Percentiles rank a stretch among this genome's conserved stretches.
Conservation (phyloP, 805 yeast genomes). For the Candida corydali region DNA sequence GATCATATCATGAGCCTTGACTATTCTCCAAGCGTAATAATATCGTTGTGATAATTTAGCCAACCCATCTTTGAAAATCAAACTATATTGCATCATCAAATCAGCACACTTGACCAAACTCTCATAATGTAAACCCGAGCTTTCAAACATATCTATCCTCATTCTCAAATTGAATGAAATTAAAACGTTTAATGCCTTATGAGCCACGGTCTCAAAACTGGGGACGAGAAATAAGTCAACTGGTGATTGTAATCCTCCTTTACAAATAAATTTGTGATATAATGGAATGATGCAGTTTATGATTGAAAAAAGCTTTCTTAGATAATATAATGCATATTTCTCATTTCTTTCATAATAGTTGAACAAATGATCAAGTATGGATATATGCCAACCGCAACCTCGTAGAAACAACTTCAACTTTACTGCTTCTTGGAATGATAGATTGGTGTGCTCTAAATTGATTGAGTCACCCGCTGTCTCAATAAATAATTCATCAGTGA, state of each 20-base stretch:
- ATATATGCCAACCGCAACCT: background rate
- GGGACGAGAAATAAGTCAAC: conserved; percentile 43
- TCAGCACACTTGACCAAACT: conserved; percentile 9
- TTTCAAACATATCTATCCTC: conserved; percentile 10
- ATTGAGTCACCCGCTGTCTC: background rate
- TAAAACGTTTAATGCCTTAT: conserved; percentile 23
- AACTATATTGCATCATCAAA: conserved; percentile 9
- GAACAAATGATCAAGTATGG: conserved; percentile 1
- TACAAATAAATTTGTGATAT: background rate
- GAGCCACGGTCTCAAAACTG: conserved; percentile 20
- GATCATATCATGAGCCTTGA: conserved; percentile 43
- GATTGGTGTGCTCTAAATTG: background rate
- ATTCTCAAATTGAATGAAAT: conserved; percentile 20
- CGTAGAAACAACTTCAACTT: background rate
- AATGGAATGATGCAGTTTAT: background rate
- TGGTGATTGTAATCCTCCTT: conserved; percentile 31
- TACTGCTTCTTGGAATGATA: background rate
- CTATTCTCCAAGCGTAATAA: conserved; percentile 65
- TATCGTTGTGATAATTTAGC: conserved; percentile 51
- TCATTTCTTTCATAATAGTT: background rate
- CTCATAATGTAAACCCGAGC: conserved; percentile 8
- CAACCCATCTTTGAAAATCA: conserved; percentile 16
- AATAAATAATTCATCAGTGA: background rate
- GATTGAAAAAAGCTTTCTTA: background rate
- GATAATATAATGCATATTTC: background rate